Conservation (phyloP, 345 rosid genomes). For the Gynandropsis gynandra region DNA sequence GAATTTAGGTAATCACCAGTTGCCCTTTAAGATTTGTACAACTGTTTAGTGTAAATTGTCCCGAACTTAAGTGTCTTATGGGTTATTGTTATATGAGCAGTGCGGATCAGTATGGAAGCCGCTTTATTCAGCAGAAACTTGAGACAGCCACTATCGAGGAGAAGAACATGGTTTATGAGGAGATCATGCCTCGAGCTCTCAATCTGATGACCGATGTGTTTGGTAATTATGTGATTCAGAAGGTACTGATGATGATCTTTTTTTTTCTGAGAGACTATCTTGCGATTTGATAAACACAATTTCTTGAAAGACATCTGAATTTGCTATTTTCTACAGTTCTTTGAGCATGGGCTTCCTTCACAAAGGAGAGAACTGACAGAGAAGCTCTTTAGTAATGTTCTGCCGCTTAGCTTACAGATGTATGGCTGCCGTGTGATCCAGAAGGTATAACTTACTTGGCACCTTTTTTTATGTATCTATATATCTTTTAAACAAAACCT, state of each 20-base stretch:
- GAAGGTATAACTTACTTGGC: constrained; percentile 32
- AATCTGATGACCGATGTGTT: constrained; percentile 66
- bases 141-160: constrained; percentile 49
- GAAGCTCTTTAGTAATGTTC: constrained; percentile 44
- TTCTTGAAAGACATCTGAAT: neutral
- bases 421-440: constrained; percentile 68
- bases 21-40: neutral
- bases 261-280: neutral
- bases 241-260: constrained; percentile 31
- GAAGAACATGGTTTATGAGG: constrained; percentile 54
- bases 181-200: constrained; percentile 53
- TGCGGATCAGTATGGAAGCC: constrained; percentile 69
- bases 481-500: neutral
- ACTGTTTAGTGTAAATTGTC: neutral
- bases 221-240: constrained; percentile 65
- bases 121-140: constrained; percentile 61
- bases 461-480: neutral
- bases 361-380: constrained; percentile 56
- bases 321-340: constrained; percentile 32
- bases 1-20: constrained; percentile 50
- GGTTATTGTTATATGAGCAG: constrained; percentile 25
- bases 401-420: constrained; percentile 61
- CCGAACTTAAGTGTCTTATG: neutral
- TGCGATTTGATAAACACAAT: neutral
- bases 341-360: constrained; percentile 54